A percentile compares a stretch with the other conserved stretches of the same genome.
Evolutionary conservation across 1,284 basidiomycete species (phyloP).

Genomic region (Caloboletus firmus): DNA sequence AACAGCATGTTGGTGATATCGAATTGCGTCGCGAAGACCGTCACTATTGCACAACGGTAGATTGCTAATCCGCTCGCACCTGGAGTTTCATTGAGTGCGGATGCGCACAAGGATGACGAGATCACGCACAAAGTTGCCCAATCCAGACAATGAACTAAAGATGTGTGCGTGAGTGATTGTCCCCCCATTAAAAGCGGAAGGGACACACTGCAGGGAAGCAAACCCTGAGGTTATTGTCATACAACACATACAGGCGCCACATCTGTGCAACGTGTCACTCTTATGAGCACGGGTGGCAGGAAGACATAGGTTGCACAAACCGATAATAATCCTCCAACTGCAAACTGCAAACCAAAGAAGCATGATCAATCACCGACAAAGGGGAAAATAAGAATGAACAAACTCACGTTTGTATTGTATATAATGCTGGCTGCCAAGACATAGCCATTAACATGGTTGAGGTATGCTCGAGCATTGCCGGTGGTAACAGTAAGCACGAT

Average conservation of each 20-base stretch:
- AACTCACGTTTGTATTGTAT: conserved; percentile 15
- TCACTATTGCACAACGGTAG: background rate
- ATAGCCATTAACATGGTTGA: background rate
- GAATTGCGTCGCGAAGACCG: background rate
- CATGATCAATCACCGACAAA: background rate
- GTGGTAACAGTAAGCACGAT: conserved; percentile 3
- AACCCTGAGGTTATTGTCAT: conserved; percentile 5
- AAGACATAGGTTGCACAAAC: conserved; percentile 7
- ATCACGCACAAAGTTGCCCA: conserved; percentile 14
- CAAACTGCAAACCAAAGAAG: conserved; percentile 12
- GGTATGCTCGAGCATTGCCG: background rate
- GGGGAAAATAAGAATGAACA: background rate
- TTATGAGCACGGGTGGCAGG: background rate
- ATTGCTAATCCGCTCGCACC: conserved; percentile 3
- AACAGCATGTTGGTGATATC: conserved; percentile 2
- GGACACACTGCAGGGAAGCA: conserved; percentile 23
- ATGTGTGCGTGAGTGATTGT: background rate
- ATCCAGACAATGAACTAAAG: conserved; percentile 15
- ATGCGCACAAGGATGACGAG: background rate
- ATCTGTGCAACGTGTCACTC: conserved; percentile 7
- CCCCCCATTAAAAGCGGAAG: background rate
- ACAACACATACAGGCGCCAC: conserved; percentile 27
- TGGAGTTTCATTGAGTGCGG: background rate
- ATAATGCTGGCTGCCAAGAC: conserved; percentile 1
- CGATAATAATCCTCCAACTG: conserved; percentile 17